Base-by-base conservation (phyloP, 108 stramenopile species). In the Bacterosira constricta region DNA sequence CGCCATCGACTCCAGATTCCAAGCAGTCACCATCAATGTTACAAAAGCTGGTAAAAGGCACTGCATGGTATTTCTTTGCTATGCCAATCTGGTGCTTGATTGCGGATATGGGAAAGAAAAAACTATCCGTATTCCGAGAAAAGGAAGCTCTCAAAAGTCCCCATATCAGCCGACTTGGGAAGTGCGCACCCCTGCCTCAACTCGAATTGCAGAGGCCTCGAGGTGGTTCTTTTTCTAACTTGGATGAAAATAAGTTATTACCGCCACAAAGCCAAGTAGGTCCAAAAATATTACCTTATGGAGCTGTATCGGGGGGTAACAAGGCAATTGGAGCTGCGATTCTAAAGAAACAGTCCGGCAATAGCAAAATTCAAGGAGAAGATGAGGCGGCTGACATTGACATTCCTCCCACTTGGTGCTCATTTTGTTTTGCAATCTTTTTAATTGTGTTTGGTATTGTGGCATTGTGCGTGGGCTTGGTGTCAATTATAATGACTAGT, bases 161-260 rank as follows among this genome's bases (percentile, higher is more conserved):
- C 1, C 92, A 93, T 55, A 83, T 89, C 11, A 85, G 83, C 53
- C 89, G 92, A 21, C 74, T 93, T 30, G 92, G 89, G 44, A 87
- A 81, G 49, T 69, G 20, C 29, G 59, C 59, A 45, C 62, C 23
- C 20, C 62, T 49, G 37, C 59, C 15, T 35, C 6, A 15, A 42
- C n/a, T 23, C 7, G 27, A 49, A 35, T 29, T 21, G 13, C 23
- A 21, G 9, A 69, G 26, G 9, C 75, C 60, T 2, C 17, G 75
- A 37, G 61, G 32, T 25, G 50, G 60, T 31, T 68, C 72, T 25
- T 27, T 30, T 15, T 18, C 23, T 7, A 50, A 41, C 29, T 20
- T 50, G 29, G 21, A 23, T 25, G 27, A 15, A 8, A 46, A 44
- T 49, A 53, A 36, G 53, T 17, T 27, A 6, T 50, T 46, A 3